These are phyloP conservation scores for Ophidiomyces ophidiicola DNA, from an alignment of 2,329 filamentous ascomycete genomes.

Conservation along the genomic window DNA sequence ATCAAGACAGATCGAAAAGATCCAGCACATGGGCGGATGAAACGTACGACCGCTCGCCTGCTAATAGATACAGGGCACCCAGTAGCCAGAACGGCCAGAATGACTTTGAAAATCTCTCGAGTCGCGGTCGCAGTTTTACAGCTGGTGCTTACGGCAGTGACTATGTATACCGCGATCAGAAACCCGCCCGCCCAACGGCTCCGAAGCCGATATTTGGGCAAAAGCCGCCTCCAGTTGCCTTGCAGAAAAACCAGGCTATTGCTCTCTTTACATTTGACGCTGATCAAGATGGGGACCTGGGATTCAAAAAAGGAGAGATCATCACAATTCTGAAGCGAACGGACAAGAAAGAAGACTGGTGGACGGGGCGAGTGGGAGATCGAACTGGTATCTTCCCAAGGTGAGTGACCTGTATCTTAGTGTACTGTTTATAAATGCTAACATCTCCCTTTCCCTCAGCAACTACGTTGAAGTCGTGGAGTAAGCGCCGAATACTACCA, in stretches of 20 bases:
- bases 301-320: conserved; percentile 93
- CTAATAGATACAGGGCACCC: conserved; percentile 23
- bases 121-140: conserved; percentile 10
- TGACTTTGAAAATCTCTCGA: conserved; percentile 23
- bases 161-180: conserved; percentile 46
- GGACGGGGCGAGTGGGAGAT: conserved; percentile 81
- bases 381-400: conserved; percentile 88
- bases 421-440: not conserved
- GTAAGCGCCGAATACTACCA: not conserved
- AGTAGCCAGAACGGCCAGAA: conserved; percentile 25
- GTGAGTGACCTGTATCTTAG: conserved; percentile 30
- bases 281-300: conserved; percentile 81
- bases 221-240: conserved; percentile 33
- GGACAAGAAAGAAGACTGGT: conserved; percentile 91
- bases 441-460: conserved; percentile 18
- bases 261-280: conserved; percentile 91
- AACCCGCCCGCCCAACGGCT: conserved; percentile 67
- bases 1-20: conserved; percentile 40
- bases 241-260: conserved; percentile 60
- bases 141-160: conserved; percentile 34
- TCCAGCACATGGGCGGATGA: conserved; percentile 41
- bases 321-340: conserved; percentile 93
- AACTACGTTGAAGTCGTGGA: conserved; percentile 22
- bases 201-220: conserved; percentile 73
- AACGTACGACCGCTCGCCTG: conserved; percentile 34